Percentiles rank a stretch among this genome's conserved stretches.
Evolutionary conservation across 2,329 filamentous ascomycete species (phyloP).

Genomic region (Ophiocordyceps camponoti-rufipedis): DNA sequence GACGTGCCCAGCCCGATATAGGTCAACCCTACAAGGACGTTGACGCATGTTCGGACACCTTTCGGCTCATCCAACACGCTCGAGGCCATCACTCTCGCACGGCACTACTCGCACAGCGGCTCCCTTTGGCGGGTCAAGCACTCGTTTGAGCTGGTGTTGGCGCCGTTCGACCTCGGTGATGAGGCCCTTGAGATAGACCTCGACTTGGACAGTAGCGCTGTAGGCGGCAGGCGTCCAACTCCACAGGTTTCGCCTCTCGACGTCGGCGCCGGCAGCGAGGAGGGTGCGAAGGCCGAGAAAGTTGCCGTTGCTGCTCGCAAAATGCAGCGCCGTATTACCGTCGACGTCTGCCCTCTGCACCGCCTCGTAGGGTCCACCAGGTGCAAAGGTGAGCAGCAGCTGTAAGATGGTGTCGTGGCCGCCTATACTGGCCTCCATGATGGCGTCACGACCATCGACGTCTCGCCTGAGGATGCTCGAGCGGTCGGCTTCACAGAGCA

Average conservation of each 20-base stretch:
- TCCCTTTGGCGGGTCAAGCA: constrained; percentile 21
- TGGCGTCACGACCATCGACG: constrained; percentile 48
- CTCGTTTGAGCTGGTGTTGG: constrained; percentile 17
- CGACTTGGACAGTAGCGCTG: constrained; percentile 62
- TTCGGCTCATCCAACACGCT: constrained; percentile 6
- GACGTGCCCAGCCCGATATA: no score
- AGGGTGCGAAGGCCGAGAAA: constrained; percentile 60
- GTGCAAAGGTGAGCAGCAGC: constrained; percentile 42
- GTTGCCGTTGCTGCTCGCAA: constrained; percentile 68
- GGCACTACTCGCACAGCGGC: constrained; percentile 26
- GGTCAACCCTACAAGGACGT: no score
- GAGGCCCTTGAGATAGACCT: constrained; percentile 67
- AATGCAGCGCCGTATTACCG: constrained; percentile 78
- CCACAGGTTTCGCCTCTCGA: constrained; percentile 53
- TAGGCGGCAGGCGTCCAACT: constrained; percentile 76
- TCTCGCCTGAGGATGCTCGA: constrained; percentile 47
- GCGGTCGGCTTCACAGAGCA: constrained; percentile 48
- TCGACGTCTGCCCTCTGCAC: constrained; percentile 44
- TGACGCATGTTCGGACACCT: not conserved
- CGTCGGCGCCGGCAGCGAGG: constrained; percentile 60
- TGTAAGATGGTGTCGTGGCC: constrained; percentile 49
- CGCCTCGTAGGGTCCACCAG: constrained; percentile 31
- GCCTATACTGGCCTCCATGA: constrained; percentile 44
- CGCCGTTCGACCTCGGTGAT: constrained; percentile 53
- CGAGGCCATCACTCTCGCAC: constrained; percentile 16